Conservation (phyloP, 2,329 filamentous ascomycete species). For the Simplicillium sp. region DNA sequence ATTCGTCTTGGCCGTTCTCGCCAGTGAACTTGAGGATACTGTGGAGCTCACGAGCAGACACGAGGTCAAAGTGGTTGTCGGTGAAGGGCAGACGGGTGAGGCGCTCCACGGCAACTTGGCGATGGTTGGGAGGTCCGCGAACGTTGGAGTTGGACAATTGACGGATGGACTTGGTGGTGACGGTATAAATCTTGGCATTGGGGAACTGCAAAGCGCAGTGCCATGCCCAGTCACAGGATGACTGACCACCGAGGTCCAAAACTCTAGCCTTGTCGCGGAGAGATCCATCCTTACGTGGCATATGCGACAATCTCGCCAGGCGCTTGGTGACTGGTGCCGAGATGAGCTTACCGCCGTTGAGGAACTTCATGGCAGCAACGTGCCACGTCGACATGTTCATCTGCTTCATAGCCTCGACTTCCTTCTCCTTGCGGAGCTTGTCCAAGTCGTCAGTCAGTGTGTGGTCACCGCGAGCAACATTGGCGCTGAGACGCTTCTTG, state of each 20-base stretch:
- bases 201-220: constrained; percentile 80
- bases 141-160: constrained; percentile 67
- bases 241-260: constrained; percentile 78
- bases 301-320: constrained; percentile 43
- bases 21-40: constrained; percentile 67
- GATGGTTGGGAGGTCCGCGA: constrained; percentile 79
- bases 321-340: constrained; percentile 55
- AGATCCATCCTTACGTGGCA: constrained; percentile 30
- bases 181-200: constrained; percentile 78
- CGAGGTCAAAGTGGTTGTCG: constrained; percentile 78
- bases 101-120: constrained; percentile 66
- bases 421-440: constrained; percentile 61
- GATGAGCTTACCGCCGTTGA: constrained; percentile 57
- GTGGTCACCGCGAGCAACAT: constrained; percentile 65
- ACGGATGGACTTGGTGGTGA: constrained; percentile 62
- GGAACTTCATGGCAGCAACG: constrained; percentile 48
- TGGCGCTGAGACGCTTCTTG: constrained; percentile 62
- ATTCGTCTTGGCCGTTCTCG: constrained; percentile 69
- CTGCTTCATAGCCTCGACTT: constrained; percentile 70
- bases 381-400: constrained; percentile 53
- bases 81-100: constrained; percentile 79
- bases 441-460: constrained; percentile 52
- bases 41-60: constrained; percentile 83
- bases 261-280: constrained; percentile 53
- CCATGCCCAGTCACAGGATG: constrained; percentile 93